Evolutionary conservation across 495 filamentous ascomycete genomes (phyloP).

Genomic region (Gamarada debralockiae): DNA sequence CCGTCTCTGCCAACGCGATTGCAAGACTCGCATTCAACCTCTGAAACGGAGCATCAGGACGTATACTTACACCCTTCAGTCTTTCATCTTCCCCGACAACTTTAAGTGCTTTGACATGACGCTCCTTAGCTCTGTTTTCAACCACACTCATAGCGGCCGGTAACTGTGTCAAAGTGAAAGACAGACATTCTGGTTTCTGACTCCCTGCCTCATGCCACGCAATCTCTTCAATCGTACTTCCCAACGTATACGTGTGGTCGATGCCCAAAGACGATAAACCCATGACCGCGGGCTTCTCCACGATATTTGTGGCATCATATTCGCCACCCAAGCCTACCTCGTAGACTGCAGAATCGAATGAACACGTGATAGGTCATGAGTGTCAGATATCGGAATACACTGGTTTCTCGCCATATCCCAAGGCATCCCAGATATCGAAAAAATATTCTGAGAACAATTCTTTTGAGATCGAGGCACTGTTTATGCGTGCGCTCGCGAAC

Average conservation of each 20-base stretch:
- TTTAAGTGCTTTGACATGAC: slow-evolving; percentile 47
- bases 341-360: slow-evolving; percentile 75
- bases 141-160: slow-evolving; percentile 66
- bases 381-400: slow-evolving; percentile 86
- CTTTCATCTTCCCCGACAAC: slow-evolving; percentile 58
- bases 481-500: slow-evolving; percentile 86
- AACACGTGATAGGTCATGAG: slow-evolving; percentile 89
- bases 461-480: slow-evolving; percentile 70
- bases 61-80: slow-evolving; percentile 55
- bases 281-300: slow-evolving; percentile 64
- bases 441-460: slow-evolving; percentile 78
- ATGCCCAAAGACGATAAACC: slow-evolving; percentile 87
- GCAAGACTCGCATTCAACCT: slow-evolving; percentile 85
- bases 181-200: slow-evolving; percentile 67
- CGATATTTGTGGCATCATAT: slow-evolving; percentile 91
- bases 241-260: slow-evolving; percentile 79
- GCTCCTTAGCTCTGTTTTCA: slow-evolving; percentile 64
- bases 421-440: slow-evolving; percentile 82
- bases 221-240: slow-evolving; percentile 81
- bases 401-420: slow-evolving; percentile 63
- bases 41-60: slow-evolving; percentile 78
- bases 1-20: slow-evolving; percentile 62
- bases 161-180: slow-evolving; percentile 72
- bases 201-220: slow-evolving; percentile 98
- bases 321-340: slow-evolving; percentile 94